Evolutionary conservation across 768 basidiomycete genomes (phyloP), one percentile per base, ranked within the genome.

Genomic region (Termitomyces sp.): DNA sequence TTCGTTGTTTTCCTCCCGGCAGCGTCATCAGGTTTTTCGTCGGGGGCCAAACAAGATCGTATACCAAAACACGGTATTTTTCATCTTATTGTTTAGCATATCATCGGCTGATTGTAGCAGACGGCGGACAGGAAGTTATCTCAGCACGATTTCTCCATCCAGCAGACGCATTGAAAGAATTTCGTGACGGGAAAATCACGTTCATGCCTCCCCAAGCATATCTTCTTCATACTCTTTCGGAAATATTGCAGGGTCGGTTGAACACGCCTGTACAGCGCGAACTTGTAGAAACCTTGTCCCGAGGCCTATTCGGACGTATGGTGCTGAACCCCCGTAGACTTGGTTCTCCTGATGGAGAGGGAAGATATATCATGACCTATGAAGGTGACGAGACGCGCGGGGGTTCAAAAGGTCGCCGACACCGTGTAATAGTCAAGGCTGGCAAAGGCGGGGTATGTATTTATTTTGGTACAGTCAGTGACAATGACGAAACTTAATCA

Each of bases 121-220:
- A 89, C 66, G 85, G 84, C 46, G 83, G 83, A 0, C 79, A 80
- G 62, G 88, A 90, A 70, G 84, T 90, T 56, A 75, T 87, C 50
- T 78, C 80, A 40, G 81, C 86, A 3, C 80, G 81, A n/a, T 90
- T 88, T 66, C 56, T 87, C 31, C 82, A 79, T 60, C 86, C 85
- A 0, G 64, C 60, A 7, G 70, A 70, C 15, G 84, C 81, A 19
- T 69, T 90, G 49, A 67, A 71, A 1, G 83, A 83, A 65, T 83
- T 79, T 64, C 68, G 65, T 19, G 71, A 71, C 31, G 72, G 77
- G 21, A 73, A 75, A 56, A 82, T 89, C 56, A 73, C 73, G 3
- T 74, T 89, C 45, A 84, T 88, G 83, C 87, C 87, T 17, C 88
- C 88, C 12, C 88, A 90, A 65, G 86, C 78, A 64, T 90, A 90